phyloP scores from a whole-genome alignment of 164 flowering plant genomes.

The Magnolia officinalis region DNA sequence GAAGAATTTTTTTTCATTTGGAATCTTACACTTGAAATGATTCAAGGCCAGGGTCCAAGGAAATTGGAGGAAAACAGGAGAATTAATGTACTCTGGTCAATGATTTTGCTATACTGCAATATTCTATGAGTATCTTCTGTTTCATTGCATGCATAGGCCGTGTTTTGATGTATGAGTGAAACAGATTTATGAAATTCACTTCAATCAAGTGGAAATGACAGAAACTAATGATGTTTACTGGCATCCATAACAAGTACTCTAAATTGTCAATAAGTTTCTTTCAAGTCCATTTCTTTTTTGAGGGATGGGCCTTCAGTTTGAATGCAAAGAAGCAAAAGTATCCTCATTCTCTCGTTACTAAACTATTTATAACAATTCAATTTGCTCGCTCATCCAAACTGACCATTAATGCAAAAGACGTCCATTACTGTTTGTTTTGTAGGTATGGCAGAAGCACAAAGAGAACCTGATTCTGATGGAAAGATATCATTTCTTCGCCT shows the following conservation, averaged over 20 bases:
- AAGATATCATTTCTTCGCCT: conserved; percentile 79
- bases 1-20: too few species aligned
- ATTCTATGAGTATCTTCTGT: neutral
- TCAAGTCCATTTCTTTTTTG: neutral
- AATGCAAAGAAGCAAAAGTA: neutral
- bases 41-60: too few species aligned
- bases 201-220: neutral
- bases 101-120: neutral
- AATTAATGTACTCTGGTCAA: too few species aligned
- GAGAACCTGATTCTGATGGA: conserved; percentile 82
- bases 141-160: neutral
- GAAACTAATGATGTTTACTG: neutral
- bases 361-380: neutral
- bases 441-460: conserved; percentile 79
- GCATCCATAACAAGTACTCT: neutral
- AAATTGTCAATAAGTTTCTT: neutral
- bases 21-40: too few species aligned
- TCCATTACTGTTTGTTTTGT: neutral
- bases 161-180: neutral
- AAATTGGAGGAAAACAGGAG: too few species aligned
- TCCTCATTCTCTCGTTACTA: neutral
- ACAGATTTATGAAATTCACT: neutral
- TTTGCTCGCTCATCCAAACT: neutral
- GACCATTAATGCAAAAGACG: neutral
- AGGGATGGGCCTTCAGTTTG: neutral